Base-by-base conservation (phyloP, 768 basidiomycete genomes). In the Cubamyces lactineus region DNA sequence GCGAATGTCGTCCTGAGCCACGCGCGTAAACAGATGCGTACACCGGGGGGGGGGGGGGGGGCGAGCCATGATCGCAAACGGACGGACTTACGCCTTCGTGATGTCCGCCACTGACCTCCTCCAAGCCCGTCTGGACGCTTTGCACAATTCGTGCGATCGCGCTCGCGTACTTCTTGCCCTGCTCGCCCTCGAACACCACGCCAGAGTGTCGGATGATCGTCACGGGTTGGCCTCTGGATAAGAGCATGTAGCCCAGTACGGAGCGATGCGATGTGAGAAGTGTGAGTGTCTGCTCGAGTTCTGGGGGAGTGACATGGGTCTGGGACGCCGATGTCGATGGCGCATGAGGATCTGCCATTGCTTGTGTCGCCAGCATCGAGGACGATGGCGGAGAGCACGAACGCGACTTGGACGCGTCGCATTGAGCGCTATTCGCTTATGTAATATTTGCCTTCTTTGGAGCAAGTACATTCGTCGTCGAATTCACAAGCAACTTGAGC, bases 201-300 rank as follows among this genome's bases (percentile, higher is more conserved):
- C 92, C 92, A 0, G 91, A 88, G 68, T 92, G 88, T 34, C 91
- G 82, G 67, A 97, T 89, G 65, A 97, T 93, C 67, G 87, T 86
- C 19, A 85, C 82, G 6, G 87, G 87, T 48, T 83, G 82, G 0
- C 86, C 83, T 4, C 92, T 82, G 3, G 92, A 88, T 34, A 96
- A 79, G 0, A 96, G 83, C 69, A 96, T 82, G 72, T 95, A 95
- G 1, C 94, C 94, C 6, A 93, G 83, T 3, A 96, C 93, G 19
- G 91, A 88, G 17, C 91, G 84, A 70, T 96, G 91, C 5, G 90
- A 82, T 1, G 92, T 88, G 54, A 96, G 80, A 64, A 88, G 75
- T 0, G 86, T 74, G 13, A 96, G 81, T 0, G 88, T 94, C 65
- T 87, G 84, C 72, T 94, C 93, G 51, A 95, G 84, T 69, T 94